Base-by-base conservation (phyloP, 2,329 filamentous ascomycete genomes). In the Alternaria hordeiaustralica region DNA sequence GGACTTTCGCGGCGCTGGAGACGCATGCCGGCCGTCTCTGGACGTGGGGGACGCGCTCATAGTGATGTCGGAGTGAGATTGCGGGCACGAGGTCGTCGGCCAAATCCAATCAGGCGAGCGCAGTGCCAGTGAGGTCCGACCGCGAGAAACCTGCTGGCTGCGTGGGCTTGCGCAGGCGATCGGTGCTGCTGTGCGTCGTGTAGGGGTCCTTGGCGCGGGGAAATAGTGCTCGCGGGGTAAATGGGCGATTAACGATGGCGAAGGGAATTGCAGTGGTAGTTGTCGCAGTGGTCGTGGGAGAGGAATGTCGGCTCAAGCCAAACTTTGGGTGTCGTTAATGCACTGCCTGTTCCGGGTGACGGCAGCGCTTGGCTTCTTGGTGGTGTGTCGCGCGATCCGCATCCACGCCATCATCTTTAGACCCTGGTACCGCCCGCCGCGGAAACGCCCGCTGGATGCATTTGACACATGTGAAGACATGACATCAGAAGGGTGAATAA, bases 21-120 rank as follows among this genome's bases (percentile, higher is more conserved):
- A 76, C 51, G 68, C 72, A 68, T 71, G 74, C 41, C 69, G 75
- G 60, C 64, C 69, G 56, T 68, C 66, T 51, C 59, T 64, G 45
- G 75, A 68, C 70, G 72, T 77, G 67, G 78, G 78, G 61, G 78
- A 78, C 12, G 67, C 58, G 67, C 75, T 78, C 78, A 80, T 80
- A 55, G 64, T 73, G 66, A 66, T 67, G 64, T 68, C 47, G 58
- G 41, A 63, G 60, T 58, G 44, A 53, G 25, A 51, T 60, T 58
- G 63, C 51, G 65, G 64, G 68, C 64, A 67, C 69, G 66, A 71
- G 67, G 69, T 28, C 70, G 65, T 66, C 54, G 30, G 50, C 61
- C 56, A 64, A 70, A 64, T 61, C 67, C 67, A 58, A 66, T 64
- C 65, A 72, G 71, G 62, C 70, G 66, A 46, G 54, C 43, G 20